These are phyloP conservation scores for Saussurea involucrata DNA, from an alignment of 129 eudicot genomes.

Conservation along the genomic window DNA sequence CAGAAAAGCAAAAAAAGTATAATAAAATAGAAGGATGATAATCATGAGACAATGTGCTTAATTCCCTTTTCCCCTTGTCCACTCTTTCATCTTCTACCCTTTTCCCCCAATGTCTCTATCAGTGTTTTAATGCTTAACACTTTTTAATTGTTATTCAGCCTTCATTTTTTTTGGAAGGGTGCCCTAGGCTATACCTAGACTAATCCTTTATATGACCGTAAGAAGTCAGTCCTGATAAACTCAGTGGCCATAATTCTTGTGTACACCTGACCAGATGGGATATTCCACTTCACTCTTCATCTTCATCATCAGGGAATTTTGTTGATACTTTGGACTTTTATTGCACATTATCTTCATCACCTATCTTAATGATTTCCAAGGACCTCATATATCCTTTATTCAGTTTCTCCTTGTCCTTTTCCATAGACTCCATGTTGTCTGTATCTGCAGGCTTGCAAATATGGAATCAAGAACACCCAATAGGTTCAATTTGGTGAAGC, in stretches of 20 bases:
- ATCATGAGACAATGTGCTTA: slow-evolving; percentile 32
- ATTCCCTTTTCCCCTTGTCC: slow-evolving; percentile 15
- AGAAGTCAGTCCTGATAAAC: too few species aligned
- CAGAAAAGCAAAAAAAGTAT: slow-evolving; percentile 18
- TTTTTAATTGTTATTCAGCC: slow-evolving; percentile 8
- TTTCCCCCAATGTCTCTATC: slow-evolving; percentile 14
- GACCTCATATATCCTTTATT: slow-evolving; percentile 26
- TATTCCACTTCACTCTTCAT: too few species aligned
- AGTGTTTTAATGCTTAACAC: neutral
- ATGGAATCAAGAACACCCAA: slow-evolving; percentile 21
- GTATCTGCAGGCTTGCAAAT: slow-evolving; percentile 12
- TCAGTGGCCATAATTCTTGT: too few species aligned
- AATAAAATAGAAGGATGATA: slow-evolving; percentile 3
- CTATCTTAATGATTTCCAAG: slow-evolving; percentile 21
- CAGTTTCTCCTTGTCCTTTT: slow-evolving; percentile 30
- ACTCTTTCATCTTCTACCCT: slow-evolving; percentile 8
- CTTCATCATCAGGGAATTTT: slow-evolving; percentile 25
- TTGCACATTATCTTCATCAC: slow-evolving; percentile 19
- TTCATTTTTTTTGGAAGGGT: too few species aligned
- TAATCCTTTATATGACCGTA: too few species aligned
- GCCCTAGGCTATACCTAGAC: too few species aligned
- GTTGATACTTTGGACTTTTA: neutral
- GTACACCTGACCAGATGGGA: too few species aligned
- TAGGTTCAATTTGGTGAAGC: slow-evolving; percentile 26
- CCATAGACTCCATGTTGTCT: slow-evolving; percentile 21